Evolutionary conservation across 495 filamentous ascomycete species (phyloP), one percentile per base, ranked within the genome.

Genomic region (Lasiosphaeriaceae sp.): DNA sequence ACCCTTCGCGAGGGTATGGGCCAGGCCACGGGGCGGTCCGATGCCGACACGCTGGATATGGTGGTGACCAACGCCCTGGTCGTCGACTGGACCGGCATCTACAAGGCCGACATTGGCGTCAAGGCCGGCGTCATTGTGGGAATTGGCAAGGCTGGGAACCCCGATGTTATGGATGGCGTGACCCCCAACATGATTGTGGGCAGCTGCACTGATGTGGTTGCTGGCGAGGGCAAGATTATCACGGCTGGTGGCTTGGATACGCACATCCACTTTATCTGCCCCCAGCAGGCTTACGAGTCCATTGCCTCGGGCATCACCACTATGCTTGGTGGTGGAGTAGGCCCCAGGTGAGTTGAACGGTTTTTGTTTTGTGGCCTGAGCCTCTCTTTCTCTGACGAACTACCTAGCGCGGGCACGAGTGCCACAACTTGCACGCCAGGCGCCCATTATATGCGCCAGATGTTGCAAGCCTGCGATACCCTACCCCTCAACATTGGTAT

Each of bases 181-280:
- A 80, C 87, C 59, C 75, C 80, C 2, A 78, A 83, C 41, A 83
- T 98, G 83, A 75, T 96, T 3, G 85, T 97, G 14, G 94, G 95
- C 2, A 85, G 86, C 34, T 91, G 90, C 55, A 98, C 94, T 0
- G 94, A 98, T 74, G 90, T 97, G n/a, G 87, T 98, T 67, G 92
- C 94, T 11, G 94, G 87, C 16, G 94, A 98, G 71, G 85, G 89
- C 59, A 90, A 90, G 75, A 97, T 98, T 56, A 69, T 98, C 22
- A 98, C 94, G 1, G 90, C 91, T 11, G 94, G 94, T 65, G 94
- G 89, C 2, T 83, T 96, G 55, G 94, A 98, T 71, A 86, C 88
- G 20, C 94, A 98, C 69, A 90, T 98, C 57, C 94, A 98, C 68
- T 90, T 94, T 61, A 97, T 98, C 65, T 97, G 93, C 68, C 94